These are phyloP conservation scores for Microdochium paspali DNA, from an alignment of 2,329 filamentous ascomycete genomes.

Conservation along the genomic window DNA sequence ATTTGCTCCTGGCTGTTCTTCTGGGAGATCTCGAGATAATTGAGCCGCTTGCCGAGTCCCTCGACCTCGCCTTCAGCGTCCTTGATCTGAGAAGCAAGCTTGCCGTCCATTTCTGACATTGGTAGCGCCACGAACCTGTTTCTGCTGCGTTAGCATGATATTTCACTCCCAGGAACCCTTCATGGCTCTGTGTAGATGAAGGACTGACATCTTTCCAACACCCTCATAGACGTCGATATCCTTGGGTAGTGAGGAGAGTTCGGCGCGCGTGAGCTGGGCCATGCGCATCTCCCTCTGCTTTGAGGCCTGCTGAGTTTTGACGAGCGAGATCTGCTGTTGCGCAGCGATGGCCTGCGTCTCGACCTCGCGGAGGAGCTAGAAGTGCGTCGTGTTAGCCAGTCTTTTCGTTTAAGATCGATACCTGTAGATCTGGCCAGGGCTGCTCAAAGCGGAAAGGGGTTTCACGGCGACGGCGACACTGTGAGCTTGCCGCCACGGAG, in stretches of 20 bases:
- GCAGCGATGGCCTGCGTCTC: constrained; percentile 80
- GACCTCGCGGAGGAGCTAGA: constrained; percentile 89
- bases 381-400: not conserved
- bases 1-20: constrained; percentile 91
- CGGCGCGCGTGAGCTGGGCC: constrained; percentile 75
- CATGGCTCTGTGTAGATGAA: not conserved
- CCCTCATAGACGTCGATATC: constrained; percentile 85
- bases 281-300: constrained; percentile 87
- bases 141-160: not conserved
- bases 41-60: constrained; percentile 76
- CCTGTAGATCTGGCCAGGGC: not conserved
- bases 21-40: constrained; percentile 89
- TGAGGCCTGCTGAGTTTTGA: constrained; percentile 71
- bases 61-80: constrained; percentile 70
- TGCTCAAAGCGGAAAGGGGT: not conserved
- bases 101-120: constrained; percentile 61
- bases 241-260: constrained; percentile 66
- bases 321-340: constrained; percentile 84
- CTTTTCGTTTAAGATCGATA: not conserved
- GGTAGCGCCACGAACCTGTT: constrained; percentile 79
- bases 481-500: constrained; percentile 2
- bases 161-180: not conserved
- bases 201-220: constrained; percentile 85
- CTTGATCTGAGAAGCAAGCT: constrained; percentile 66
- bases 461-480: too few species aligned